These are phyloP conservation scores for Ophidiomyces ophidiicola DNA, from an alignment of 2,329 filamentous ascomycete species.

Conservation along the genomic window DNA sequence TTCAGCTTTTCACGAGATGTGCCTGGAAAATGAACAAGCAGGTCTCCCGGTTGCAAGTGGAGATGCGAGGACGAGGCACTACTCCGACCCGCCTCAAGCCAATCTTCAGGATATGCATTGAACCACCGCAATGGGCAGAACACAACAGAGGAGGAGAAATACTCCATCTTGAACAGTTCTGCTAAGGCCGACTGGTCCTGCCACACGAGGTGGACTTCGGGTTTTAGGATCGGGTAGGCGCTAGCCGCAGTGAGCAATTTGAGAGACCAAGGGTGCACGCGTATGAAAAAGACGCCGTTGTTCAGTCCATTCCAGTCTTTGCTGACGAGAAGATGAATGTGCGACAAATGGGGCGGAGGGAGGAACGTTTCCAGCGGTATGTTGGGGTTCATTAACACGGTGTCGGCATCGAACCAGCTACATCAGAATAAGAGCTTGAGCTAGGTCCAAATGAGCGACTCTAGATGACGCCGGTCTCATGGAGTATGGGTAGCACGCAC, in stretches of 20 bases:
- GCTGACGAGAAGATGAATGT: conserved; percentile 23
- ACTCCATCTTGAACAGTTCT: conserved; percentile 14
- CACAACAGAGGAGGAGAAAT: conserved; percentile 14
- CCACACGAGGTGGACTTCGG: conserved; percentile 17
- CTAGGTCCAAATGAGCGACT: neutral
- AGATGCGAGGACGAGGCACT: conserved; percentile 6
- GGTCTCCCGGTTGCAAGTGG: conserved; percentile 14
- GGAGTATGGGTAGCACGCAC: conserved; percentile 15
- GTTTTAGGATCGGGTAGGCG: conserved; percentile 19
- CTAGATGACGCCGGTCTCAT: neutral
- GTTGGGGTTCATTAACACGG: conserved; percentile 25
- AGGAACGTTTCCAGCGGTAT: conserved; percentile 26
- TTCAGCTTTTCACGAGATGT: conserved; percentile 6
- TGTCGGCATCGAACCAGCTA: conserved; percentile 27
- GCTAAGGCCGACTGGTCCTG: conserved; percentile 16
- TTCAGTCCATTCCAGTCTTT: conserved; percentile 28
- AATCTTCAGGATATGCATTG: conserved; percentile 14
- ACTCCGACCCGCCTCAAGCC: too few relatives aligned
- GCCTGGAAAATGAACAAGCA: conserved; percentile 17
- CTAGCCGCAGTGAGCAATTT: conserved; percentile 22
- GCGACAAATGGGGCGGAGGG: conserved; percentile 20
- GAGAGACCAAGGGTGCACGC: conserved; percentile 26
- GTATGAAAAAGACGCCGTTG: conserved; percentile 25
- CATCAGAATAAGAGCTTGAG: neutral
- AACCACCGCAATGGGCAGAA: conserved; percentile 17